Evolutionary conservation across 129 eudicot species (phyloP), one percentile per base, ranked within the genome.

Genomic region (Rutidosis leptorrhynchoides): DNA sequence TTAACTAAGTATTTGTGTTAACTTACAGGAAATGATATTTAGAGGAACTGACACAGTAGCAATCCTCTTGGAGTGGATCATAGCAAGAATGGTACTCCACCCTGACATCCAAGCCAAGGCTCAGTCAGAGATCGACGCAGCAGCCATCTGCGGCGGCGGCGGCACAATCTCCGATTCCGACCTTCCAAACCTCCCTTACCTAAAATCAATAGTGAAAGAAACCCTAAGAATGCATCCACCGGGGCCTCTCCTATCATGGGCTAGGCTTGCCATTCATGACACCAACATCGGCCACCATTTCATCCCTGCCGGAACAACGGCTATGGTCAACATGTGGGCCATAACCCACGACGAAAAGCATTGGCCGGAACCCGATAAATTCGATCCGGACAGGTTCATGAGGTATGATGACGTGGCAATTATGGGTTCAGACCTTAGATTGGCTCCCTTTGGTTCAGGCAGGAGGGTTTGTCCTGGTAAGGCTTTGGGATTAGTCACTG

Each of bases 241-340:
- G 1, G 99, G 99, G 37, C 99, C 96, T 1, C 96, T 93, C 53
- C 84, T 93, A 0, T 93, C 99, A 7, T 93, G 99, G 99, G 99
- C 99, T 56, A 80, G 99, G 5, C 90, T 93, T 0, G 88, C 99
- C 0, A 84, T 82, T 73, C 95, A 93, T 58, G 99, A 93, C 49
- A 86, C 89, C 14, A 84, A 78, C 0, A 88, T 93, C 27, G 99
- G 96, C 3, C 87, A 68, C 2, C 92, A 89, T 76, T 70, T 83
- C 49, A 58, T 93, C 49, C 96, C 99, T 1, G 99, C 96, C 0
- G 96, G 99, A 16, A 88, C 99, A 0, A 93, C 90, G 0, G 99
- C 96, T 14, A 93, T 93, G 95, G 95, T 93, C 32, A 93, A 93
- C 90, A 93, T 93, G 99, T 89, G 90, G 86, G 91, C 99, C 63